Conservation (phyloP, 768 basidiomycete genomes). For the Tricholomella constricta region DNA sequence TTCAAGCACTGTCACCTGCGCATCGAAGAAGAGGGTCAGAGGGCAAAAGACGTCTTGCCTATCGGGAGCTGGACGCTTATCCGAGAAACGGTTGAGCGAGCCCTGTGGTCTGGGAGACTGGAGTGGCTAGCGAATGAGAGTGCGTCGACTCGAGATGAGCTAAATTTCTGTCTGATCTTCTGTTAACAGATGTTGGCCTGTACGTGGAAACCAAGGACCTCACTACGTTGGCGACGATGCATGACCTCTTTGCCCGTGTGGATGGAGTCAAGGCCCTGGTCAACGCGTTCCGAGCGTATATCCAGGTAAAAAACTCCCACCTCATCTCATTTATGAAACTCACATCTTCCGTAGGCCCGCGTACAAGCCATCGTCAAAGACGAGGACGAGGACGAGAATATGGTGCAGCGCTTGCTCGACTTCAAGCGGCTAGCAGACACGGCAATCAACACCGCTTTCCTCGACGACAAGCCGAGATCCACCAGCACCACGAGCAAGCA, state of each 20-base stretch:
- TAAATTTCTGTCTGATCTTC: not conserved
- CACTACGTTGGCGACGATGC: constrained; percentile 51
- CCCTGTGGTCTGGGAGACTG: constrained; percentile 45
- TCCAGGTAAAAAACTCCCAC: constrained; percentile 47
- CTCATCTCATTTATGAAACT: not conserved
- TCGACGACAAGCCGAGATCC: constrained; percentile 38
- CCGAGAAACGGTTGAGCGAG: constrained; percentile 53
- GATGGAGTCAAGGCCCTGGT: constrained; percentile 54
- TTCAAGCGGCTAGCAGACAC: constrained; percentile 63
- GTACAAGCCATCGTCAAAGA: constrained; percentile 73
- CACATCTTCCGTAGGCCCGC: constrained; percentile 38
- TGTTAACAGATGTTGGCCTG: constrained; percentile 48
- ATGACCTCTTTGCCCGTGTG: constrained; percentile 62
- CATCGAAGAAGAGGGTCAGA: constrained; percentile 58
- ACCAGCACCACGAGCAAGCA: constrained; percentile 35
- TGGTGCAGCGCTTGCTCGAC: constrained; percentile 73
- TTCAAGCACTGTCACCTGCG: constrained; percentile 48
- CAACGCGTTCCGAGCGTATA: constrained; percentile 59
- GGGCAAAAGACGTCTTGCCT: constrained; percentile 52
- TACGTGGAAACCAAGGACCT: constrained; percentile 52
- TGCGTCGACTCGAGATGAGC: constrained; percentile 14
- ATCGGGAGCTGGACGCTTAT: constrained; percentile 51
- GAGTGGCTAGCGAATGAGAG: constrained; percentile 41
- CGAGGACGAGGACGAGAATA: constrained; percentile 61
- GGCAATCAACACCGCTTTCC: constrained; percentile 53